Conservation (phyloP, 805 yeast species). For the Starmerella powellii region DNA sequence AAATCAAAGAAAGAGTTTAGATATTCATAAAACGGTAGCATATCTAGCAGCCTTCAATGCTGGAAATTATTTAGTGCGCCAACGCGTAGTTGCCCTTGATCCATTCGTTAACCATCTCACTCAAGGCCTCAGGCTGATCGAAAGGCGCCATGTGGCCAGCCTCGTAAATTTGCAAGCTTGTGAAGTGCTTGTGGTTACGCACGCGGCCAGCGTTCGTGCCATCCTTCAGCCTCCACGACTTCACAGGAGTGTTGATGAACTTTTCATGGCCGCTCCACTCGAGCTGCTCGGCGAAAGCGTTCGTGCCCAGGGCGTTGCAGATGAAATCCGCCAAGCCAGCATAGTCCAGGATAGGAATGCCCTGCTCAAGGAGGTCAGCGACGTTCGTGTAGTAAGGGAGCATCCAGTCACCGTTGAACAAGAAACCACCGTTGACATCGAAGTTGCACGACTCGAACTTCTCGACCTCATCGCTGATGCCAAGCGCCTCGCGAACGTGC, state of each 20-base stretch:
- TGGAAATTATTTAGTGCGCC: background rate
- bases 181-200: conserved; percentile 49
- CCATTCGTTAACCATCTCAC: conserved; percentile 86
- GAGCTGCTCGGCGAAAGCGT: conserved; percentile 63
- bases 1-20: background rate
- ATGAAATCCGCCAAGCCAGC: conserved; percentile 94
- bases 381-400: conserved; percentile 49
- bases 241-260: conserved; percentile 32
- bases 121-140: conserved; percentile 73
- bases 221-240: conserved; percentile 24
- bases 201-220: conserved; percentile 52
- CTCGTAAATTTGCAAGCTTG: conserved; percentile 67
- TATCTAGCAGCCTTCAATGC: background rate
- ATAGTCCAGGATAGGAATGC: conserved; percentile 68
- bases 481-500: conserved; percentile 62
- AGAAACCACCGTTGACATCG: conserved; percentile 62
- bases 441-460: conserved; percentile 62
- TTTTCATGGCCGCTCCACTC: conserved; percentile 49
- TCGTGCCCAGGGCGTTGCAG: conserved; percentile 87
- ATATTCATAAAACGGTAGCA: background rate
- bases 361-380: conserved; percentile 50
- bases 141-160: conserved; percentile 94
- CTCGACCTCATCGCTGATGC: conserved; percentile 66
- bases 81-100: conserved; percentile 44
- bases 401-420: conserved; percentile 55